Base-by-base conservation (phyloP, 768 basidiomycete genomes). In the Psilocybe cubensis region DNA sequence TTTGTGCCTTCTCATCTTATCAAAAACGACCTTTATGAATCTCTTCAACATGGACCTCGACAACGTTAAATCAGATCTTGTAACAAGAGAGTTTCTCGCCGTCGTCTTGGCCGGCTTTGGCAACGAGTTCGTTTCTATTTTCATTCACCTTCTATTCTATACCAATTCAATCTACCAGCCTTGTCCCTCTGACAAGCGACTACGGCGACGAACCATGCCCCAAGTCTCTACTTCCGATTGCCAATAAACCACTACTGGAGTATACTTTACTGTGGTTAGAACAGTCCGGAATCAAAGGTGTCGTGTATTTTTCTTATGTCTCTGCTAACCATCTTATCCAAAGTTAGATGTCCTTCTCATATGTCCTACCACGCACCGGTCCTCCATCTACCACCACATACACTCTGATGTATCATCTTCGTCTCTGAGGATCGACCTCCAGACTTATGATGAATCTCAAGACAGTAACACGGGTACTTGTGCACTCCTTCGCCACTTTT, bases 91-190 rank as follows among this genome's bases (percentile, higher is more conserved):
- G 70, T 97, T 97, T 69, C 83, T 91, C 50, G 96, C 92, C 0
- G 86, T 98, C 18, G 77, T 97, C 24, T 80, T 97, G 11, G 91
- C 93, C 25, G 96, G 96, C 29, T 94, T 94, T 75, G 96, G 96
- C n/a, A 88, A 91, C 66, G 88, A 89, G 95, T 92, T 73, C 71
- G 87, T 68, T 45, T 24, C 27, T 7, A 49, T 48, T 38, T 54
- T 54, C 28, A 23, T 51, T 42, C 11, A 25, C 33, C 52, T 20
- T 47, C 58, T 29, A 50, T 56, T 45, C 51, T 54, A 52, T 63
- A 56, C 66, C 58, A 66, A 62, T 57, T 44, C 49, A 41, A 18
- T 27, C 46, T 55, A 46, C 40, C 66, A 94, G 92, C 56, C 80
- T 94, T 17, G 70, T 82, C 42, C 92, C 92, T 1, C 73, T 94